These are phyloP conservation scores for Saccharomycopsis javanensis DNA, from an alignment of 805 yeast genomes.

Conservation along the genomic window DNA sequence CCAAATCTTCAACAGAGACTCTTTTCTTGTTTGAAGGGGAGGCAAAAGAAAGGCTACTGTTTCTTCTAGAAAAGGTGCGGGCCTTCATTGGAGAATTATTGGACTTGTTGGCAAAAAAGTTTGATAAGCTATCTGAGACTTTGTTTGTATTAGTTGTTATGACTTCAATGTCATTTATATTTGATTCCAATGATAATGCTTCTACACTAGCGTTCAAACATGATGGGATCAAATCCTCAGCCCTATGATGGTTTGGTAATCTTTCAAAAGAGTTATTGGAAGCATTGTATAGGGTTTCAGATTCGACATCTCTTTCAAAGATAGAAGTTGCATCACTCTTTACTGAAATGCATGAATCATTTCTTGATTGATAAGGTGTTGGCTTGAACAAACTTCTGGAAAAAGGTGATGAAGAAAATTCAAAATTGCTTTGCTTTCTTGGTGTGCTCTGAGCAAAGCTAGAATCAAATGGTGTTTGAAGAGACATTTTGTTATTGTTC, in stretches of 20 bases:
- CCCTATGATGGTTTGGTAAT: conserved; percentile 6
- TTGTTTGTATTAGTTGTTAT: conserved; percentile 1
- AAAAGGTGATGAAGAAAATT: not conserved
- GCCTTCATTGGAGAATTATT: not conserved
- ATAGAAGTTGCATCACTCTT: conserved; percentile 10
- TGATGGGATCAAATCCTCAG: conserved; percentile 17
- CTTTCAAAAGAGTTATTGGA: conserved; percentile 8
- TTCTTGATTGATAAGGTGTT: conserved; percentile 2
- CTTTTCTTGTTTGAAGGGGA: not conserved
- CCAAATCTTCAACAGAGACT: conserved; percentile 18
- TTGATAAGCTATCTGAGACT: conserved; percentile 2
- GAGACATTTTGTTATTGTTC: not conserved
- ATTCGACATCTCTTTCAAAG: conserved; percentile 19
- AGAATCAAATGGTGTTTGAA: not conserved
- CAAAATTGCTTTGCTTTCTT: not conserved
- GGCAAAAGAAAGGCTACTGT: not conserved
- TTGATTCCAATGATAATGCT: conserved; percentile 8
- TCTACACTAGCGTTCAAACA: conserved; percentile 17
- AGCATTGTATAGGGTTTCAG: conserved; percentile 6
- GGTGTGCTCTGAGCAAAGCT: not conserved
- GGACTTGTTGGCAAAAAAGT: not conserved
- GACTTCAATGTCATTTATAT: conserved; percentile 6
- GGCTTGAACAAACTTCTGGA: not conserved
- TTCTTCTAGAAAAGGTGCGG: conserved; percentile 6
- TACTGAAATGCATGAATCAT: conserved; percentile 7